Evolutionary conservation across 2,329 filamentous ascomycete genomes (phyloP).

Genomic region (Phaeosphaeriaceae sp.): DNA sequence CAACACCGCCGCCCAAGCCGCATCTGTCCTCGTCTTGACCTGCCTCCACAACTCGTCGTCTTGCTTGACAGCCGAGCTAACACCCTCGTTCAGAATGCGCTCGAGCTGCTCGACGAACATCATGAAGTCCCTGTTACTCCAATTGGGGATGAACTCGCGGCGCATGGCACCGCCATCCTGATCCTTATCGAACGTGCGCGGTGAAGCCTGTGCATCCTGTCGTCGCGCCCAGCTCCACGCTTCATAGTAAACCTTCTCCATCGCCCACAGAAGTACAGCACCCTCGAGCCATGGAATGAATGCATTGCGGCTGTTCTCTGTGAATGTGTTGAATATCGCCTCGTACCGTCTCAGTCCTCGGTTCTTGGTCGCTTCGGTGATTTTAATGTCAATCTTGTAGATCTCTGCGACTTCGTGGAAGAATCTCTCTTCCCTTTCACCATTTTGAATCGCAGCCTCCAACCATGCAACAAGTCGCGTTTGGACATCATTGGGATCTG

Average conservation of each 20-base stretch:
- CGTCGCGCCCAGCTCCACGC: conserved; percentile 43
- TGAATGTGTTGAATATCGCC: conserved; percentile 27
- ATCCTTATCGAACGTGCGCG: conserved; percentile 52
- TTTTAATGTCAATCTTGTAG: conserved; percentile 31
- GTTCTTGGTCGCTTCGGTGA: conserved; percentile 24
- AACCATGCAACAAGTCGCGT: conserved; percentile 38
- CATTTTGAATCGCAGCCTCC: conserved; percentile 40
- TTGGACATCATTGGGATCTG: conserved; percentile 27
- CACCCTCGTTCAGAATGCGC: conserved; percentile 60
- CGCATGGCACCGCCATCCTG: conserved; percentile 70
- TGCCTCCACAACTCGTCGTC: conserved; percentile 29
- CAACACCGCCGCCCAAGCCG: conserved; percentile 34
- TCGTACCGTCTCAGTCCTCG: conserved; percentile 41
- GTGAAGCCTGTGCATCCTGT: conserved; percentile 25
- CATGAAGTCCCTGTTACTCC: conserved; percentile 68
- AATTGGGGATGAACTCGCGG: conserved; percentile 71
- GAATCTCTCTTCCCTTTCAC: conserved; percentile 37
- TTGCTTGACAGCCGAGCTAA: conserved; percentile 22
- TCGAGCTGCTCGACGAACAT: conserved; percentile 65
- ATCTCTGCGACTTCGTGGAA: conserved; percentile 41
- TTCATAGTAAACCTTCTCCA: conserved; percentile 45
- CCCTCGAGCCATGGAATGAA: conserved; percentile 45
- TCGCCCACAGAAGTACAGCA: conserved; percentile 40
- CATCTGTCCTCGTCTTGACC: conserved; percentile 30
- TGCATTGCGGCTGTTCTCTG: conserved; percentile 6